Percentiles rank a stretch among this genome's conserved stretches.
Conservation (phyloP, 768 basidiomycete genomes). For the Hericium coralloides region DNA sequence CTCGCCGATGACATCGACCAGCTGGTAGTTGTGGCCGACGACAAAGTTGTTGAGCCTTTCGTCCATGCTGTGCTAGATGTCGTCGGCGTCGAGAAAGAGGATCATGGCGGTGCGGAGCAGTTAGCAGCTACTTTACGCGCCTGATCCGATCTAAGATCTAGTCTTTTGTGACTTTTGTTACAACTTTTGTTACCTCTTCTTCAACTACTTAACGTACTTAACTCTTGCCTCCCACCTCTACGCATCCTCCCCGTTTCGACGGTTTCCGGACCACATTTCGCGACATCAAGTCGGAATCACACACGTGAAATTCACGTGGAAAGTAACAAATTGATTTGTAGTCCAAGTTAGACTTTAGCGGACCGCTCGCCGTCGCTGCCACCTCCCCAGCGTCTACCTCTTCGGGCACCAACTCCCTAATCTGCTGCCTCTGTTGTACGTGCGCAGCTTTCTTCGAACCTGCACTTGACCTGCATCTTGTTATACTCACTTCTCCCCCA, state of each 20-base stretch:
- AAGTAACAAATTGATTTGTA: not conserved
- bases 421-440: not conserved
- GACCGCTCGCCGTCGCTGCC: conserved; percentile 4
- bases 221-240: no score
- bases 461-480: not conserved
- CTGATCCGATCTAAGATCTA: no score
- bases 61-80: not conserved
- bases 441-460: not conserved
- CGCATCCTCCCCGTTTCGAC: no score
- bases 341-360: no score
- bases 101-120: no score
- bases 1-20: conserved; percentile 82
- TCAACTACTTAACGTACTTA: no score
- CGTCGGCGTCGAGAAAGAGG: no score
- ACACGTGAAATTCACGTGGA: not conserved
- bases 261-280: no score
- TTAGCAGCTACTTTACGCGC: no score
- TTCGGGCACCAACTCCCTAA: not conserved
- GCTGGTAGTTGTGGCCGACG: conserved; percentile 68
- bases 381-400: not conserved
- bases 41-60: conserved; percentile 18
- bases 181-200: no score
- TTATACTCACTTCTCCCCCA: not conserved
- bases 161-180: no score
- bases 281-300: no score